Evolutionary conservation across 352 stramenopile genomes (phyloP).

Genomic region (Phytopythium ostracodes): DNA sequence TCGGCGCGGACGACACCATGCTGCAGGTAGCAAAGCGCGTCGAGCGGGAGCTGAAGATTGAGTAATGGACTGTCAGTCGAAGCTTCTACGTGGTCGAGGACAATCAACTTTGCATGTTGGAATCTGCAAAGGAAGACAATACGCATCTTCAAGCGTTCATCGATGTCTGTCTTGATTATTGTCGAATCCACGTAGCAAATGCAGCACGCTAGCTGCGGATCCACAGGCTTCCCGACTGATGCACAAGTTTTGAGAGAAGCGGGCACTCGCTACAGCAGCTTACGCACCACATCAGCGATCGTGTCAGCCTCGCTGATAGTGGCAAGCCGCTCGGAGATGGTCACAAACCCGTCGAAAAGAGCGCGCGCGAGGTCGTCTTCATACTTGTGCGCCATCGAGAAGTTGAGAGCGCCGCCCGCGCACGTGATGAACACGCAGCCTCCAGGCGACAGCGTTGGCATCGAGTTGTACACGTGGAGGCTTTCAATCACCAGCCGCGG

Average conservation of each 20-base stretch:
- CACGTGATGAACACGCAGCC: conserved; percentile 24
- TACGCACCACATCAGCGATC: conserved; percentile 13
- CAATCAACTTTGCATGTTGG: too few relatives aligned
- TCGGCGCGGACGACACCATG: conserved; percentile 19
- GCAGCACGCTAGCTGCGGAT: too few relatives aligned
- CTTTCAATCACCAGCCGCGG: conserved; percentile 15
- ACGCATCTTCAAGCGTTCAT: too few relatives aligned
- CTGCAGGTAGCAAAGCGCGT: not conserved
- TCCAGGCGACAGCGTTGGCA: conserved; percentile 3
- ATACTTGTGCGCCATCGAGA: conserved; percentile 27
- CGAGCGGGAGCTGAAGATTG: not conserved
- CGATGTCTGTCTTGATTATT: not conserved
- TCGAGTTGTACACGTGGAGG: conserved; percentile 24
- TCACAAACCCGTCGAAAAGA: conserved; percentile 15
- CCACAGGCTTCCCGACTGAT: too few relatives aligned
- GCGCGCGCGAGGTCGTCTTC: conserved; percentile 14
- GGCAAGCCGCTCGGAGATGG: conserved; percentile 14
- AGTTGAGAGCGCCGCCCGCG: conserved; percentile 19
- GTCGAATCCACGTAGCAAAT: not conserved
- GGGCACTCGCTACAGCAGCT: not conserved
- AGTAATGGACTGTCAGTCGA: not conserved
- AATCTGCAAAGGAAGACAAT: too few relatives aligned
- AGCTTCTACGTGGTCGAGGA: too few relatives aligned
- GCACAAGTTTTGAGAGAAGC: not conserved
- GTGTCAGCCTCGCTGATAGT: conserved; percentile 12